Evolutionary conservation across 495 filamentous ascomycete genomes (phyloP).

Genomic region (Parathielavia appendiculata): DNA sequence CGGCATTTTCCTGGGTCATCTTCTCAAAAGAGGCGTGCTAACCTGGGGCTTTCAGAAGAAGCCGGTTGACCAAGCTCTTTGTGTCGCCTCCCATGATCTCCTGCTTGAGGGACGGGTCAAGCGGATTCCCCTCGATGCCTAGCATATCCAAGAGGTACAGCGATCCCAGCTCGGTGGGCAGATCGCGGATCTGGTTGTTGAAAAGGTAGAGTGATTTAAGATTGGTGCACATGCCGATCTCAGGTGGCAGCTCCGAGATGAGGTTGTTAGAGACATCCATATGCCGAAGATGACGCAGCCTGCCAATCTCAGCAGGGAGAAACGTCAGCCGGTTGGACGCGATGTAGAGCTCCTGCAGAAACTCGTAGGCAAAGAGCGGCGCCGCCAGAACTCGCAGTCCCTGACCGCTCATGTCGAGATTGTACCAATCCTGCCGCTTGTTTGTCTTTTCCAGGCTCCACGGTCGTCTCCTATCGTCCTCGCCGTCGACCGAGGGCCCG

Average conservation of each 20-base stretch:
- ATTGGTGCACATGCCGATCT: conserved; percentile 93
- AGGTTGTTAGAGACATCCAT: conserved; percentile 88
- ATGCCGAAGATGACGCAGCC: conserved; percentile 67
- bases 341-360: conserved; percentile 84
- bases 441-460: conserved; percentile 50
- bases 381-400: conserved; percentile 74
- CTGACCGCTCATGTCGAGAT: conserved; percentile 89
- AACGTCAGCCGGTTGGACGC: conserved; percentile 80
- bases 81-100: conserved; percentile 82
- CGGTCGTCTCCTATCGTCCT: conserved; percentile 61
- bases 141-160: conserved; percentile 81
- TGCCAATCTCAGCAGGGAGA: conserved; percentile 72
- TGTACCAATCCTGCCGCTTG: conserved; percentile 78
- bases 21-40: conserved; percentile 29
- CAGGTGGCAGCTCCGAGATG: conserved; percentile 73
- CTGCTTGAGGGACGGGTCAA: conserved; percentile 65
- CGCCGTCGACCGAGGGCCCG: conserved; percentile 49
- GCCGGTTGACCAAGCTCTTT: conserved; percentile 69
- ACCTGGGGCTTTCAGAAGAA: conserved; percentile 82
- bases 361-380: conserved; percentile 75
- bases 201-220: conserved; percentile 75
- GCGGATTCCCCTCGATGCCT: conserved; percentile 86
- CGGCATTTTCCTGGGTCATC: background rate
- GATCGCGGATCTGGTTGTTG: conserved; percentile 75
- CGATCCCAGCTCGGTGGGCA: conserved; percentile 83